Evolutionary conservation across 305 asterid species (phyloP), one percentile per base, ranked within the genome.

Genomic region (Plantago lanceolata): DNA sequence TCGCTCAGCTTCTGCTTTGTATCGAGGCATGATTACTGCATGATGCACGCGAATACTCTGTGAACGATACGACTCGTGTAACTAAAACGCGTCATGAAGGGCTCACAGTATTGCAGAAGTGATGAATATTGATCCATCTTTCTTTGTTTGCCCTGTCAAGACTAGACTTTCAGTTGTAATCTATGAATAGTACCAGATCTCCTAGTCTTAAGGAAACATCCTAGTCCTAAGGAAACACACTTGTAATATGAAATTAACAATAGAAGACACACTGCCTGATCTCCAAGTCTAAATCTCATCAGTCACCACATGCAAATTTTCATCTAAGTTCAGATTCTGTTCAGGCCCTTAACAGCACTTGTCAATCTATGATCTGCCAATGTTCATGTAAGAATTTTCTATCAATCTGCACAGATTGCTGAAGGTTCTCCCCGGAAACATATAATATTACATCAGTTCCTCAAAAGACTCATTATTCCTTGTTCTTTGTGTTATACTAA

Each of bases 391-490:
- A 33, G 9, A 33, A 33, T 33, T 33, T 33, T 33, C 40, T 4
- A 12, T 12, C 45, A 9, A 40, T 40, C 45, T 40, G 14, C 16
- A 40, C 45, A 40, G 11, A 40, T 40, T 40, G 45, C 45, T 40
- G 45, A 40, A 40, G 15, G 45, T 40, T 40, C 45, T 40, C 15
- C 45, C 11, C 2, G 45, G 45, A 29, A 40, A 56, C 19, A 56
- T 19, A 56, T 56, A 56, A 26, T 29, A 56, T 56, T 29, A 29
- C 16, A 24, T 14, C 8, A 28, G 61, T 56, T 56, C 61, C 61
- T 29, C 19, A 56, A 56, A 56, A 29, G 61, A 5, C 44, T 20
- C 21, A 29, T 16, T 56, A 29, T 29, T 56, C 61, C 61, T 14
- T 56, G 45, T 56, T 24, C 40, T 37, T 37, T 12, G 60, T 15